phyloP scores from a whole-genome alignment of 1,139 yeast species.

The Candida gigantensis region DNA sequence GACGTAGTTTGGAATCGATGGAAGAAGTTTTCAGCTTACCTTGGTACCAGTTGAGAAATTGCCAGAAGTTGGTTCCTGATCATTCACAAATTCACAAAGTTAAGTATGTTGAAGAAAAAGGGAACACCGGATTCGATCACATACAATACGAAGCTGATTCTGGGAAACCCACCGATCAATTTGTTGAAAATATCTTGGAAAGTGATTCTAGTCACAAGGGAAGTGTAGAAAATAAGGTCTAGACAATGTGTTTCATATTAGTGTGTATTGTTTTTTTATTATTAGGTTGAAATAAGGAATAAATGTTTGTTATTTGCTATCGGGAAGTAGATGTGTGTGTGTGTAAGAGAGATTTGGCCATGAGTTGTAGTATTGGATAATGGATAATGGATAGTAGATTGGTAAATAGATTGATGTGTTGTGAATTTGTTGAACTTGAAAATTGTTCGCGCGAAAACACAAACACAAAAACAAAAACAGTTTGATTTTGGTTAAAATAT shows the following conservation, averaged over 20 bases:
- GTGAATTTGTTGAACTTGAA: no score
- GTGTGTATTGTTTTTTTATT: no score
- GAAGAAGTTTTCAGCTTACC: constrained; percentile 60
- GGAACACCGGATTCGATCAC: constrained; percentile 24
- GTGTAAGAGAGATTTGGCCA: no score
- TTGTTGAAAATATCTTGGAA: constrained; percentile 14
- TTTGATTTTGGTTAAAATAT: no score
- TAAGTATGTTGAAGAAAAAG: constrained; percentile 18
- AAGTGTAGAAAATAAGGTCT: constrained; percentile 11
- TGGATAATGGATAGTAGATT: no score
- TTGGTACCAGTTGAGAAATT: constrained; percentile 57
- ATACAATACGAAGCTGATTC: constrained; percentile 20
- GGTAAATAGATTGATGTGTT: no score
- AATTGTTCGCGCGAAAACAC: no score
- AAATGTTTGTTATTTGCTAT: no score
- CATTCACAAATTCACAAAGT: constrained; percentile 46
- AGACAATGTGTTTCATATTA: not conserved
- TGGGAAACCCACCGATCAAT: constrained; percentile 16
- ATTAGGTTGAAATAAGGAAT: no score
- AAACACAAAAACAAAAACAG: no score
- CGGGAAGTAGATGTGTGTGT: no score
- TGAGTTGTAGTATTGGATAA: no score
- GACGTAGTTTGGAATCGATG: constrained; percentile 56
- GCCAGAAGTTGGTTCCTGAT: constrained; percentile 54
- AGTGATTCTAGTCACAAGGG: constrained; percentile 5